Base-by-base conservation (phyloP, 768 basidiomycete species). In the Boletus subcaerulescens region DNA sequence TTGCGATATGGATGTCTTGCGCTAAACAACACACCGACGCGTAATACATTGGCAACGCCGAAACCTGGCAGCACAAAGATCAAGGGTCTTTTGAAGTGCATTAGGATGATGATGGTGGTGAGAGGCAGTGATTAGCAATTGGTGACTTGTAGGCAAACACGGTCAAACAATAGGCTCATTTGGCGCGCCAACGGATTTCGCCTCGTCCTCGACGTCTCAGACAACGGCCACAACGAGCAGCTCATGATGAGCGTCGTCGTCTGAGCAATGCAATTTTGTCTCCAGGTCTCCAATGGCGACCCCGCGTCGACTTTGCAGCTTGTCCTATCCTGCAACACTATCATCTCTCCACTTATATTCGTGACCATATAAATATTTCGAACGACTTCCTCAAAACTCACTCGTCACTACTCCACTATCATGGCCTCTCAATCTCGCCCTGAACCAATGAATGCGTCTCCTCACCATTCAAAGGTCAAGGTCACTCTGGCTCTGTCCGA, bases 361-460 rank as follows among this genome's bases (percentile, higher is more conserved):
- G 51, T 57, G 41, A 50, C 53, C 35, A 55, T 49, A 52, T 60
- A 54, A 55, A 52, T 48, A 56, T 44, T 57, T 46, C 41, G 26
- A 54, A 17, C 32, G 39, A 44, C 45, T 44, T 43, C 17, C 39
- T 44, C 51, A 48, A 31, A 5, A 17, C 31, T 14, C 29, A 29
- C 7, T 41, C 20, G 29, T 29, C 33, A 45, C 33, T 22, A 10
- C 39, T 24, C 29, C 17, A 31, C 49, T 22, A 44, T 22, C 44
- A 73, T 72, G 67, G 65, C 73, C 17, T 57, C 50, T 11, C 73
- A 73, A 52, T 70, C 74, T 17, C 67, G 73, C 44, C 73, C 76
- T 6, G 80, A 79, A 72, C 86, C 87, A 13, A 92, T 92, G 90
- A 92, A 93, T 71, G 85, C 87, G 31, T 82, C 84, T n/a, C 78